phyloP scores from a whole-genome alignment of 2,329 filamentous ascomycete genomes.

The Neofusicoccum ribis region DNA sequence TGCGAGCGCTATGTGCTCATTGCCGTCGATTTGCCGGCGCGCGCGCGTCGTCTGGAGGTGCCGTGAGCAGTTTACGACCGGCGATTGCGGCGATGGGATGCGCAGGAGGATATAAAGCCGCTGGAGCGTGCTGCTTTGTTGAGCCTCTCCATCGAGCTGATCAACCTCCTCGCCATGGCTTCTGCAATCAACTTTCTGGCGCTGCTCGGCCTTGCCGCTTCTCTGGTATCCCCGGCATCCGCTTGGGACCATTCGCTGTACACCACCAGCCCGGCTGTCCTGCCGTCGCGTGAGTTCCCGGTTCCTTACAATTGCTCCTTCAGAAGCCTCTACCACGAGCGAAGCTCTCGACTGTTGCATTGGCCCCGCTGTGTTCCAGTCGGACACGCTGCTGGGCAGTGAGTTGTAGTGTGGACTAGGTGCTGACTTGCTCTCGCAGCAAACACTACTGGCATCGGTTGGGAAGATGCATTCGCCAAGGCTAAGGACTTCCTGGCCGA shows the following conservation, averaged over 20 bases:
- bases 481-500: slow-evolving; percentile 37
- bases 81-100: not conserved
- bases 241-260: slow-evolving; percentile 18
- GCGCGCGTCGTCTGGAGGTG: not conserved
- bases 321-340: too few relatives aligned
- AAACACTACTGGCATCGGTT: slow-evolving; percentile 26
- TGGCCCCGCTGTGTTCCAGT: not conserved
- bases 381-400: not conserved
- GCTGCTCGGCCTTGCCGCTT: slow-evolving; percentile 12
- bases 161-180: slow-evolving; percentile 11
- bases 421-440: not conserved
- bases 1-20: not conserved
- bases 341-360: not conserved
- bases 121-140: not conserved
- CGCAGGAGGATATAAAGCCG: not conserved
- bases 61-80: not conserved
- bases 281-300: slow-evolving; percentile 13
- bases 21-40: slow-evolving; percentile 8
- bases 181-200: slow-evolving; percentile 16
- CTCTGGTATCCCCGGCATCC: not conserved
- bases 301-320: too few relatives aligned
- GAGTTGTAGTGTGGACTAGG: not conserved
- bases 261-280: slow-evolving; percentile 8
- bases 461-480: slow-evolving; percentile 37
- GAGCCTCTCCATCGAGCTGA: slow-evolving; percentile 4